Evolutionary conservation across 176 grass and related monocot genomes (phyloP).

Genomic region (Ananas comosus): DNA sequence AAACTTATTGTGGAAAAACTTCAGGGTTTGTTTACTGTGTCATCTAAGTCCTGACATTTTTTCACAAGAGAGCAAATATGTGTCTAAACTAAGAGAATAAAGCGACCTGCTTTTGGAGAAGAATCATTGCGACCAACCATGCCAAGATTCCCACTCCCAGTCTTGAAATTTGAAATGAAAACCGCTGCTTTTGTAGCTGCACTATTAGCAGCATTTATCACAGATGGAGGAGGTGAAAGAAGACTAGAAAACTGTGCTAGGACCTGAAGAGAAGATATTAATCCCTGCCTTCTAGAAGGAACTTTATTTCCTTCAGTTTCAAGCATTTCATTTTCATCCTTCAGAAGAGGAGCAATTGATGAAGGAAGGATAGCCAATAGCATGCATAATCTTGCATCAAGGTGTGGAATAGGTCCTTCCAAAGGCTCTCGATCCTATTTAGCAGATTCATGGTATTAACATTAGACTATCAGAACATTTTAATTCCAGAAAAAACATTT

Average conservation of each 20-base stretch:
- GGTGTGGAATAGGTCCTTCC: conserved; percentile 81
- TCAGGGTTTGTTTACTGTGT: neutral
- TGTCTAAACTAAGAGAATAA: conserved; percentile 1
- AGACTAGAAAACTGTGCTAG: conserved; percentile 77
- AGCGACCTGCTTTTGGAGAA: conserved; percentile 45
- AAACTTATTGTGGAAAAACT: neutral
- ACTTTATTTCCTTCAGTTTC: conserved; percentile 35
- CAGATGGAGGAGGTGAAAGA: conserved; percentile 72
- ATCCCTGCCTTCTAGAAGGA: conserved; percentile 57
- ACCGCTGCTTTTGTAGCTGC: conserved; percentile 80
- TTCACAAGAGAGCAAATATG: neutral
- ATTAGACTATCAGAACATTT: conserved; percentile 12
- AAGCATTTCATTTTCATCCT: conserved; percentile 49
- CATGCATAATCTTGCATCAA: conserved; percentile 79
- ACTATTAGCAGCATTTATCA: conserved; percentile 61
- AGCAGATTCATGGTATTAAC: conserved; percentile 26
- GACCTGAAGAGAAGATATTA: conserved; percentile 79
- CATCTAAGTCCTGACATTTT: neutral
- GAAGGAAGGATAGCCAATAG: conserved; percentile 77
- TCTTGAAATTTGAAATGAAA: conserved; percentile 51
- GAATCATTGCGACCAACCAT: conserved; percentile 36
- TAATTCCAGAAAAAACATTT: conserved; percentile 10
- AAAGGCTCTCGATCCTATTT: conserved; percentile 71
- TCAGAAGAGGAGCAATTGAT: conserved; percentile 54
- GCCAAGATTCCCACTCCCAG: conserved; percentile 31